A percentile compares a stretch with the other conserved stretches of the same genome.
Evolutionary conservation across 371 early-diverging fungal genomes (phyloP).

Genomic region (Syncephalastrum monosporum): DNA sequence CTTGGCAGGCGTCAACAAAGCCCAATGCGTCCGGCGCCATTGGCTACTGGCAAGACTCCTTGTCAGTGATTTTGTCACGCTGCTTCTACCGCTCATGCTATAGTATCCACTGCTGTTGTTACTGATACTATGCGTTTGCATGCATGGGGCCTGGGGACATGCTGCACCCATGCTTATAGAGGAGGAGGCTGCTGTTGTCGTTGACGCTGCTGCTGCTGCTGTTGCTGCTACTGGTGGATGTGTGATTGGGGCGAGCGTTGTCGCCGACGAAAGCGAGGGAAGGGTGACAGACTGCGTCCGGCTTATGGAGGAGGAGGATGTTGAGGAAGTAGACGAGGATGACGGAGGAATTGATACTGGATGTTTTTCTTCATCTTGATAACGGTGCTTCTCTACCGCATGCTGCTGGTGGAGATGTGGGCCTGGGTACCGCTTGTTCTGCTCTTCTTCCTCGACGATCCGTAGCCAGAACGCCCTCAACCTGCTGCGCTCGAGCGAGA

Average conservation of each 20-base stretch:
- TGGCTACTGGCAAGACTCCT: conserved; percentile 2
- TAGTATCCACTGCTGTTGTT: conserved; percentile 3
- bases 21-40: conserved; percentile 2
- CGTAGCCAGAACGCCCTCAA: conserved; percentile 17
- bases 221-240: not conserved
- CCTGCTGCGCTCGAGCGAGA: conserved; percentile 16
- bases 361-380: conserved; percentile 3
- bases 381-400: not conserved
- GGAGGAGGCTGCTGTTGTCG: not conserved
- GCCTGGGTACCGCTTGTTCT: not conserved
- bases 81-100: not conserved
- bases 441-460: not conserved
- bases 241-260: not conserved
- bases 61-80: not conserved
- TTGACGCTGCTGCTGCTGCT: not conserved
- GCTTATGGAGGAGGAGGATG: conserved; percentile 2
- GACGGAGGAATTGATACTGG: not conserved
- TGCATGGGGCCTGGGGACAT: not conserved
- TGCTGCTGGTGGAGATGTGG: not conserved
- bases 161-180: not conserved
- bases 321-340: conserved; percentile 1
- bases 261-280: conserved; percentile 7
- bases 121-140: not conserved
- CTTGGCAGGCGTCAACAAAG: conserved; percentile 6
- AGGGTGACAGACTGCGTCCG: not conserved